Base-by-base conservation (phyloP, 306 rosid genomes). In the Ammopiptanthus mongolicus region DNA sequence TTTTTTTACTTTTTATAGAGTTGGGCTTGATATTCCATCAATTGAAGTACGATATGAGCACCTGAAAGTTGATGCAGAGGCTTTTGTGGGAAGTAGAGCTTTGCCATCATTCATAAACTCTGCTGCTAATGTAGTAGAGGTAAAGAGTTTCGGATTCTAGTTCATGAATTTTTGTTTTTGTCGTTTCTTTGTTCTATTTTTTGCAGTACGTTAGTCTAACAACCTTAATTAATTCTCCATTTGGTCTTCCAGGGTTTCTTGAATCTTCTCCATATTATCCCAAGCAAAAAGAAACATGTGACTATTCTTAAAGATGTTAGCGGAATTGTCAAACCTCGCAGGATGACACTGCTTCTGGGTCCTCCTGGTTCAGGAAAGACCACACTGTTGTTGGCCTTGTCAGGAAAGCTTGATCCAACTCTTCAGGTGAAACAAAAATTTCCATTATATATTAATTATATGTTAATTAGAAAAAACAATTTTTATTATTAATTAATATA, bases 291-390 rank as follows among this genome's bases (percentile, higher is more conserved):
- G 85, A 81, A n/a, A 64, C 74, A 76, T 18, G 41, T 81, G 4
- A 36, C 81, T 4, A 91, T 91, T 22, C 91, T 91, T 14, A 76
- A 85, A 60, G 86, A 88, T 73, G 68, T 85, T 12, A 85, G 83
- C 66, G 96, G 96, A 66, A 67, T 85, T 1, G 56, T 91, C 69
- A 91, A 77, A 53, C 96, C 96, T 21, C 83, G 91, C 2, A 78
- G 91, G 88, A 85, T 91, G 93, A 90, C 96, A 46, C 77, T 93
- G 46, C 91, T 93, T 62, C 67, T 93, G 80, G 98, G 96, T 72
- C 93, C 96, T 75, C 98, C 96, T 39, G 83, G 96, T 58, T 84
- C 96, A 17, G 94, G 98, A 15, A 93, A 90, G 81, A 93, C 96
- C 31, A 90, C 98, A 5, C 51, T 93, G 13, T 79, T 93, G 52